Evolutionary conservation across 2,329 filamentous ascomycete genomes (phyloP).

Genomic region (Botryosphaeria dothidea): DNA sequence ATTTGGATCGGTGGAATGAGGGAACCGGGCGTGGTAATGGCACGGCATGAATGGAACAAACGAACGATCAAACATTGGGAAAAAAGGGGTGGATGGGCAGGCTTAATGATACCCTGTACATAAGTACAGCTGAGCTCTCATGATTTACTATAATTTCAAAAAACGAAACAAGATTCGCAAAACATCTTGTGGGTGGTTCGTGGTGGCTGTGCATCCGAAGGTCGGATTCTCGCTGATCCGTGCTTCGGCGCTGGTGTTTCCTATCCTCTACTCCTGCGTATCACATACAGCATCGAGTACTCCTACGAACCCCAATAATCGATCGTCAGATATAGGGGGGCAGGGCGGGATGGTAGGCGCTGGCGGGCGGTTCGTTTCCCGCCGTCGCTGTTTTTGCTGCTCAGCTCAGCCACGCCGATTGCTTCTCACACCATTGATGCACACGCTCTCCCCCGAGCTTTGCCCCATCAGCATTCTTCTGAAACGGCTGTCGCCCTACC

Average conservation of each 20-base stretch:
- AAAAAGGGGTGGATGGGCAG: not conserved
- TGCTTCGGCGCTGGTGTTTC: not conserved
- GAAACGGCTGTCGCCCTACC: no score
- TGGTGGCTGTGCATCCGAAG: not conserved
- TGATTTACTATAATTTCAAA: not conserved
- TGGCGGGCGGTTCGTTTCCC: not conserved
- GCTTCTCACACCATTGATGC: no score
- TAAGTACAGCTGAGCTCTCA: not conserved
- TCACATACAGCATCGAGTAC: not conserved
- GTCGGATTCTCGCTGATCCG: not conserved
- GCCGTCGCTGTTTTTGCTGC: not conserved
- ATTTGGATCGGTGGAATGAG: conserved; percentile 4
- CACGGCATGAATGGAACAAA: not conserved
- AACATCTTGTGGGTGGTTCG: not conserved
- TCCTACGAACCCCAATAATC: not conserved
- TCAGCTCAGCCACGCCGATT: no score
- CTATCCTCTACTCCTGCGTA: not conserved
- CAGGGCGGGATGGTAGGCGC: not conserved
- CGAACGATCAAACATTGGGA: not conserved
- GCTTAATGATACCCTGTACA: conserved; percentile 15
- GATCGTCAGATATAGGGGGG: not conserved
- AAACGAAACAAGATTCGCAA: not conserved
- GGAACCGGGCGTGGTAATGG: conserved; percentile 5
- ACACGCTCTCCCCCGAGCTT: no score
- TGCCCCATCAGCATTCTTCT: no score